A percentile compares a stretch with the other conserved stretches of the same genome.
These are phyloP conservation scores for Lachancea dasiensis DNA, from an alignment of 805 yeast species.

Conservation along the genomic window DNA sequence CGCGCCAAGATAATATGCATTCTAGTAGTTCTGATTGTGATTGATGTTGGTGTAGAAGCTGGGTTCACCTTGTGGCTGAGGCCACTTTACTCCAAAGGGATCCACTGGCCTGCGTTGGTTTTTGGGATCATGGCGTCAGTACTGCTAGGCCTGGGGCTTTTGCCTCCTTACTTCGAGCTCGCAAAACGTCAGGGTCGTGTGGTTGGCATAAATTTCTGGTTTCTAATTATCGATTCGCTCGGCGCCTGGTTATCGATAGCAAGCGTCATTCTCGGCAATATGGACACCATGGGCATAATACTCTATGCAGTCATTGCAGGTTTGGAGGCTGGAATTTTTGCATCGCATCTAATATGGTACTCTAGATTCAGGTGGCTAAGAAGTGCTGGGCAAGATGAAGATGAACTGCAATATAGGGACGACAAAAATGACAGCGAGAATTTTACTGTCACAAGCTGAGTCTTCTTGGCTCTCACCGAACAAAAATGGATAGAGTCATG, in stretches of 20 bases:
- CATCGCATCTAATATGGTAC: constrained; percentile 68
- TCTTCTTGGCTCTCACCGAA: too few species aligned
- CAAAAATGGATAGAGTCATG: too few species aligned
- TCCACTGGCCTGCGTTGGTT: constrained; percentile 70
- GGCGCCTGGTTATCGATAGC: constrained; percentile 80
- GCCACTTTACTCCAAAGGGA: constrained; percentile 45
- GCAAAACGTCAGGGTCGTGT: constrained; percentile 76
- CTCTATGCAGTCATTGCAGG: constrained; percentile 68
- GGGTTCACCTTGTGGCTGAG: constrained; percentile 70
- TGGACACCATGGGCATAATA: constrained; percentile 76
- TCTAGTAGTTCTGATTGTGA: constrained; percentile 35
- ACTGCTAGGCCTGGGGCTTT: constrained; percentile 64
- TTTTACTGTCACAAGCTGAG: too few species aligned
- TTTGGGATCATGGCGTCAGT: constrained; percentile 79
- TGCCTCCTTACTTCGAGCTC: constrained; percentile 87
- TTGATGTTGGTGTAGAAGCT: constrained; percentile 55
- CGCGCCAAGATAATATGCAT: constrained; percentile 33
- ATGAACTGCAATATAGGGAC: too few species aligned
- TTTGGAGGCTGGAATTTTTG: constrained; percentile 71
- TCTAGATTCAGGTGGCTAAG: constrained; percentile 36
- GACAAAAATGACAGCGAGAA: too few species aligned
- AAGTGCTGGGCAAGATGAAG: too few species aligned
- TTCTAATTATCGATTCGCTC: constrained; percentile 63
- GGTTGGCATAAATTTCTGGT: constrained; percentile 81
- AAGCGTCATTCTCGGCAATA: constrained; percentile 51